A percentile compares a stretch with the other conserved stretches of the same genome.
Evolutionary conservation across 176 grass and related monocot species (phyloP).

Genomic region (Avena insularis): DNA sequence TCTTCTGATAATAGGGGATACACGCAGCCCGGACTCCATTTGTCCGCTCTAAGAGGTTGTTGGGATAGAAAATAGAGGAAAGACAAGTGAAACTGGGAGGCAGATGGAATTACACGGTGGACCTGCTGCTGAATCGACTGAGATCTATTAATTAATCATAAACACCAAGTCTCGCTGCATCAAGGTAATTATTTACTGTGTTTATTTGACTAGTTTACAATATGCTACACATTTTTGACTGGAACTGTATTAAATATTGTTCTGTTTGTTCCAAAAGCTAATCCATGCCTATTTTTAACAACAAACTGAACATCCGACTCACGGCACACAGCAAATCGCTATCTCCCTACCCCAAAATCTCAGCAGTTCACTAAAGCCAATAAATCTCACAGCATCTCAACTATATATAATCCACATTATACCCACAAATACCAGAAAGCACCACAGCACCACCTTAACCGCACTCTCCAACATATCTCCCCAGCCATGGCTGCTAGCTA

Average conservation of each 20-base stretch:
- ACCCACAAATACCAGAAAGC: neutral
- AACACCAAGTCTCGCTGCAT: too few species aligned
- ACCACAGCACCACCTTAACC: neutral
- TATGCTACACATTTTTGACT: neutral
- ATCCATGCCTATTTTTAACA: neutral
- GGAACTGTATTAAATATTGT: neutral
- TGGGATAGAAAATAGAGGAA: too few species aligned
- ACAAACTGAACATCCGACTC: neutral
- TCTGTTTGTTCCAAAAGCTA: neutral
- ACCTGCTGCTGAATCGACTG: too few species aligned
- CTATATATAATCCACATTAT: neutral
- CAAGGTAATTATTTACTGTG: too few species aligned
- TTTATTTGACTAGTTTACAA: too few species aligned
- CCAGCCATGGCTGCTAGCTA: neutral
- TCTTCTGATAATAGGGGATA: too few species aligned
- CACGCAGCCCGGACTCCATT: too few species aligned
- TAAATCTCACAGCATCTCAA: neutral
- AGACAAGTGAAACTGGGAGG: too few species aligned
- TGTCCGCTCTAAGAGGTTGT: too few species aligned
- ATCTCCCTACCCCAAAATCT: neutral
- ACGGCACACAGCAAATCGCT: constrained; percentile 21
- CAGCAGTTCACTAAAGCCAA: neutral
- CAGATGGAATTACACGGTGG: too few species aligned
- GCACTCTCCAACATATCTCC: neutral
- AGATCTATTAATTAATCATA: too few species aligned